Percentiles rank a stretch among this genome's conserved stretches.
These are phyloP conservation scores for Phlegmacium glaucopus DNA, from an alignment of 768 basidiomycete species.

Conservation along the genomic window DNA sequence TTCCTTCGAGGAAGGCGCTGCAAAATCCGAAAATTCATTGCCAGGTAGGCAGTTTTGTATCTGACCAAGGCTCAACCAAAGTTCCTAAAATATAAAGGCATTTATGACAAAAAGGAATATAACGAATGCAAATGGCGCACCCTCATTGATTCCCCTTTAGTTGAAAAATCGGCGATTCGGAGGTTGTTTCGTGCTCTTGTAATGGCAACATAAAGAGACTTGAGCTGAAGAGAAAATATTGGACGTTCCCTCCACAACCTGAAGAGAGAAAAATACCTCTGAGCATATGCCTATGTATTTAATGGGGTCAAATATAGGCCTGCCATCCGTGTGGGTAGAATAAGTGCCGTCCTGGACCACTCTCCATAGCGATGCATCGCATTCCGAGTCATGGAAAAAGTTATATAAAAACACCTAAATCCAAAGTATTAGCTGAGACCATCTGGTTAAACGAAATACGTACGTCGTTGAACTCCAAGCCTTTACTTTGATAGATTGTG, in stretches of 20 bases:
- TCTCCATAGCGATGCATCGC: conserved; percentile 54
- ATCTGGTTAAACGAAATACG: conserved; percentile 1
- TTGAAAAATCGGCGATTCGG: conserved; percentile 66
- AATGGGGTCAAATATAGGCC: conserved; percentile 45
- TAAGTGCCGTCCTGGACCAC: conserved; percentile 45
- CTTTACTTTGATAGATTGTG: conserved; percentile 64
- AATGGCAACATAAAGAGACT: conserved; percentile 67
- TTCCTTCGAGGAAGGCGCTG: conserved; percentile 45
- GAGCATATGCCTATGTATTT: conserved; percentile 54
- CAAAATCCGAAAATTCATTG: conserved; percentile 49
- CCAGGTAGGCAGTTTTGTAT: conserved; percentile 48
- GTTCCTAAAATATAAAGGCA: conserved; percentile 30
- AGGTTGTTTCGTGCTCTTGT: conserved; percentile 67
- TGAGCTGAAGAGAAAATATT: conserved; percentile 39
- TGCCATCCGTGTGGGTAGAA: conserved; percentile 4
- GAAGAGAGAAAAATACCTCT: conserved; percentile 38
- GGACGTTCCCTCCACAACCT: neutral
- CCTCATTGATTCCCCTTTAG: conserved; percentile 53
- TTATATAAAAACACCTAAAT: conserved; percentile 68
- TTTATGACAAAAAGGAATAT: neutral
- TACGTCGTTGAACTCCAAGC: conserved; percentile 66
- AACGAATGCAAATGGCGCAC: conserved; percentile 28
- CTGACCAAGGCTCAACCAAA: conserved; percentile 46
- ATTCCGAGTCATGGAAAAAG: conserved; percentile 65
- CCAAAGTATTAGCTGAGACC: neutral